Evolutionary conservation across 495 filamentous ascomycete genomes (phyloP).

Genomic region (Alectoria sarmentosa): DNA sequence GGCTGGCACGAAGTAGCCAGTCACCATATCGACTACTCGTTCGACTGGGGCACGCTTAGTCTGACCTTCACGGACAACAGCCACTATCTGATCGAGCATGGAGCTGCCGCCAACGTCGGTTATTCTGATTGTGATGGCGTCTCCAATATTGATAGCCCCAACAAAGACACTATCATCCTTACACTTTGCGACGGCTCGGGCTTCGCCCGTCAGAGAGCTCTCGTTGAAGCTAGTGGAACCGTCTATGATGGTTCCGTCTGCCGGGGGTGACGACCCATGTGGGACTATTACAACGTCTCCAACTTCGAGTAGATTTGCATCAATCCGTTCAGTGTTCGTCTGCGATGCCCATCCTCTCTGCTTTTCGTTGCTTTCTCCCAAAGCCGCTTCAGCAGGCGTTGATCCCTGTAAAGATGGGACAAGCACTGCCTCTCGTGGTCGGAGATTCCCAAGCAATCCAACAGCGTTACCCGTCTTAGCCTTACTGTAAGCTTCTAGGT

Average conservation of each 20-base stretch:
- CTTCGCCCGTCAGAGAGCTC: constrained; percentile 86
- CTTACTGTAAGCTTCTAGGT: constrained; percentile 89
- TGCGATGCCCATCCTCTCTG: not conserved
- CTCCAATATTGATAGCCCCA: constrained; percentile 78
- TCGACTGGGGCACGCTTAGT: constrained; percentile 82
- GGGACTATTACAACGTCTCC: constrained; percentile 72
- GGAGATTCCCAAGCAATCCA: constrained; percentile 65
- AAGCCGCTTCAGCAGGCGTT: not conserved
- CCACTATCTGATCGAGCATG: constrained; percentile 89
- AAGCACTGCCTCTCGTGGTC: constrained; percentile 72
- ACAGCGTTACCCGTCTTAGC: constrained; percentile 87
- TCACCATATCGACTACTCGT: constrained; percentile 73
- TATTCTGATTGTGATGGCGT: constrained; percentile 61
- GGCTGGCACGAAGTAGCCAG: constrained; percentile 81
- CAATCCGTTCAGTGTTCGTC: constrained; percentile 38
- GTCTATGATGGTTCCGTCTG: constrained; percentile 63
- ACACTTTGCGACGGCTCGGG: constrained; percentile 63
- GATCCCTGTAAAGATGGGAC: constrained; percentile 33
- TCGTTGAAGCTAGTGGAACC: constrained; percentile 76
- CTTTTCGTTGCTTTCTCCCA: not conserved
- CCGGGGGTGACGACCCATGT: constrained; percentile 78
- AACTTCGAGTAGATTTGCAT: constrained; percentile 71
- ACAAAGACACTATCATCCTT: constrained; percentile 69
- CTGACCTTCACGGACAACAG: constrained; percentile 86
- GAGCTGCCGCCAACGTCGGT: constrained; percentile 67